Conservation (phyloP, 805 yeast species). For the Candida fluviatilis region DNA sequence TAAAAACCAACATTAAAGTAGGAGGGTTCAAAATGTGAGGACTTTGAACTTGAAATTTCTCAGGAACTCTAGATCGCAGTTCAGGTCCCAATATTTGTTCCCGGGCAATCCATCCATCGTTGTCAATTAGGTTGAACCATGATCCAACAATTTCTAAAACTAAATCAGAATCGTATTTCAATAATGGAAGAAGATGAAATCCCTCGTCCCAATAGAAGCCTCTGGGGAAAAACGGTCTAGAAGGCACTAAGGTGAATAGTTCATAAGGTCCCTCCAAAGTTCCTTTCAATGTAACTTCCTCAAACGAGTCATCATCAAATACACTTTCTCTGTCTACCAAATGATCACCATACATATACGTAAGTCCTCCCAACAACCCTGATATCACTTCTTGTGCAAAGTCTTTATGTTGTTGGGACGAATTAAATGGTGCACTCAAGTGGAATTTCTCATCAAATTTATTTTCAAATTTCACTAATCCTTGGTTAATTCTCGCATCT, state of each 20-base stretch:
- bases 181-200: slow-evolving; percentile 78
- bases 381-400: slow-evolving; percentile 82
- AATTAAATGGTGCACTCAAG: slow-evolving; percentile 52
- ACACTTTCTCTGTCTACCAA: slow-evolving; percentile 70
- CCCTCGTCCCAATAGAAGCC: slow-evolving; percentile 99
- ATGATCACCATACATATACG: slow-evolving; percentile 82
- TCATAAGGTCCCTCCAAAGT: slow-evolving; percentile 71
- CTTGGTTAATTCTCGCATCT: slow-evolving; percentile 24
- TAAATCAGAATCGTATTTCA: slow-evolving; percentile 79
- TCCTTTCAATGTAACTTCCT: slow-evolving; percentile 49
- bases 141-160: slow-evolving; percentile 76
- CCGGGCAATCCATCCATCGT: slow-evolving; percentile 94
- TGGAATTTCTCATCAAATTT: slow-evolving; percentile 52
- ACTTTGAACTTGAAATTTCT: slow-evolving; percentile 77
- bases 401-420: slow-evolving; percentile 29
- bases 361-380: slow-evolving; percentile 84
- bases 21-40: slow-evolving; percentile 95
- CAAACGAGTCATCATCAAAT: slow-evolving; percentile 67
- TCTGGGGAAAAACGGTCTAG: slow-evolving; percentile 91
- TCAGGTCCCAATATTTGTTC: slow-evolving; percentile 93
- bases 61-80: slow-evolving; percentile 83
- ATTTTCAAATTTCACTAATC: slow-evolving; percentile 39
- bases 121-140: slow-evolving; percentile 85
- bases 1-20: slow-evolving; percentile 73
- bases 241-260: slow-evolving; percentile 81